phyloP scores from a whole-genome alignment of 2,329 filamentous ascomycete species.

The Exophiala alcalophila region DNA sequence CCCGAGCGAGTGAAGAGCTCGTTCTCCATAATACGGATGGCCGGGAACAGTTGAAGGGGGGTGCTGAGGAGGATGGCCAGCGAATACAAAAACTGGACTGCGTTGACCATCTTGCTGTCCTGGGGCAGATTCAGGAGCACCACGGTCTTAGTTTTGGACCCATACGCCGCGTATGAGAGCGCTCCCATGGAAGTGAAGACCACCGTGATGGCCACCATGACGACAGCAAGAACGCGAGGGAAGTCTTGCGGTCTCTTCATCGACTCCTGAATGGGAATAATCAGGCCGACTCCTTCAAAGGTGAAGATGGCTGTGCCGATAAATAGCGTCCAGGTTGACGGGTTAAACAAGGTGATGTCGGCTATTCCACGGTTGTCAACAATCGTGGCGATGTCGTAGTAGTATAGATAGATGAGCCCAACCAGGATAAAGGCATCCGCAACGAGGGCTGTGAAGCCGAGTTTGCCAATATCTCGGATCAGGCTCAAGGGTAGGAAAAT shows the following conservation, averaged over 20 bases:
- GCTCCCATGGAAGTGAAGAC: constrained; percentile 90
- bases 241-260: constrained; percentile 93
- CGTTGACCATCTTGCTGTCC: constrained; percentile 91
- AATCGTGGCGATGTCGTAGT: constrained; percentile 87
- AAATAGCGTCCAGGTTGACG: constrained; percentile 90
- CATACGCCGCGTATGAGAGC: constrained; percentile 92
- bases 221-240: constrained; percentile 76
- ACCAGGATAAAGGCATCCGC: constrained; percentile 93
- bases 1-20: constrained; percentile 89
- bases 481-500: constrained; percentile 93
- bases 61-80: constrained; percentile 94
- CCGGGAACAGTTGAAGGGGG: constrained; percentile 93
- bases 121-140: constrained; percentile 95
- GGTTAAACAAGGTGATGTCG: constrained; percentile 88
- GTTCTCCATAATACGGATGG: constrained; percentile 94
- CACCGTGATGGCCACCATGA: constrained; percentile 93
- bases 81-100: constrained; percentile 95
- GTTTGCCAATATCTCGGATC: constrained; percentile 93
- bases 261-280: constrained; percentile 96
- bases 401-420: constrained; percentile 89
- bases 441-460: constrained; percentile 89
- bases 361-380: constrained; percentile 68
- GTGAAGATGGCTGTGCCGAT: constrained; percentile 99
- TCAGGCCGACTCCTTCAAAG: constrained; percentile 94
- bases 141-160: constrained; percentile 91